Evolutionary conservation across 1,284 basidiomycete genomes (phyloP), one percentile per base, ranked within the genome.

Genomic region (Mycosarcoma mackinlayi): DNA sequence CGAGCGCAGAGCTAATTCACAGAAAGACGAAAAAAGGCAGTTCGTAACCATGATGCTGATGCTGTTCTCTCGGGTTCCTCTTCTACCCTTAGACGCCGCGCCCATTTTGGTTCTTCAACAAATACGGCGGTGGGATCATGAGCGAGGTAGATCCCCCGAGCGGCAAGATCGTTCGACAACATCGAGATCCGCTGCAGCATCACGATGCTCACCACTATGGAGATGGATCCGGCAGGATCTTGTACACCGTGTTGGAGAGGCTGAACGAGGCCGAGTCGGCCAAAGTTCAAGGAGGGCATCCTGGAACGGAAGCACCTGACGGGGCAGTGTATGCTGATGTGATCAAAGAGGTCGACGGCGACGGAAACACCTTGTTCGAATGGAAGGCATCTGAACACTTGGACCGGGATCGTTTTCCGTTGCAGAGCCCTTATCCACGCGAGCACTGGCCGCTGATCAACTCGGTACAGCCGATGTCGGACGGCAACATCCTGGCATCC

Each of bases 21-120:
- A n/a, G n/a, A n/a, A n/a, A n/a, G n/a, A n/a, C n/a, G n/a, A n/a
- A n/a, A n/a, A 14, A 34, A 34, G 33, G 4, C 33, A 6, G 33
- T 34, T 34, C 33, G 13, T n/a, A n/a, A n/a, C n/a, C n/a, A n/a
- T n/a, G n/a, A n/a, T n/a, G n/a, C n/a, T n/a, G n/a, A n/a, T n/a
- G n/a, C n/a, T n/a, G n/a, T n/a, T n/a, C n/a, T n/a, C n/a, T n/a
- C n/a, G 33, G 33, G 13, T 34, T 34, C 33, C 11, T 14, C n/a
- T n/a, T n/a, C n/a, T n/a, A n/a, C n/a, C n/a, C n/a, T n/a, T n/a
- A 34, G 14, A 41, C 39, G 14, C 39, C 39, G 10, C 39, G 39
- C 25, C 39, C 39, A 13, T 41, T 41, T n/a, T 41, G 39, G 39
- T 41, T 41, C 14, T 41, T 41, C 24, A 41, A 41, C 39, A 41